A percentile compares a stretch with the other conserved stretches of the same genome.
Evolutionary conservation across 2,329 filamentous ascomycete genomes (phyloP).

Genomic region (Pseudocercospora musae): DNA sequence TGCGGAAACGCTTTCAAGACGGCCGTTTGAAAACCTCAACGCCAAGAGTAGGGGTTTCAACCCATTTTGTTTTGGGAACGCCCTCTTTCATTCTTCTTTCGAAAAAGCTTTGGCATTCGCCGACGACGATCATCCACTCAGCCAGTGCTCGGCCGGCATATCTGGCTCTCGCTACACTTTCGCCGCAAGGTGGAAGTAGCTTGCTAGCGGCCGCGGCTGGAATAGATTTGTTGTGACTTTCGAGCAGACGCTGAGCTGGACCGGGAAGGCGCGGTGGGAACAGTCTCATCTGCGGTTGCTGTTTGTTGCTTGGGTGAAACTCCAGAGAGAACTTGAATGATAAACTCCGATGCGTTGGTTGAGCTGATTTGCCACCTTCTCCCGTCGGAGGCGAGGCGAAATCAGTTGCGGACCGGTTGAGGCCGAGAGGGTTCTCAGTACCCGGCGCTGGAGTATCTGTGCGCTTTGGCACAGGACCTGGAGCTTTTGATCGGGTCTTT

Average conservation of each 20-base stretch:
- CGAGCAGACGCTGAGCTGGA: conserved; percentile 65
- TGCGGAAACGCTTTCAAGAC: conserved; percentile 10
- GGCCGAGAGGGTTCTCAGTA: conserved; percentile 5
- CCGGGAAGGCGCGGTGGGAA: conserved; percentile 66
- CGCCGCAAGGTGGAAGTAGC: conserved; percentile 36
- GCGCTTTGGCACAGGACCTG: conserved; percentile 17
- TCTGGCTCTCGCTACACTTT: conserved; percentile 44
- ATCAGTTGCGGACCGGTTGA: conserved; percentile 17
- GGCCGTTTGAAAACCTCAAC: conserved; percentile 57
- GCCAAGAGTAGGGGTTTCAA: conserved; percentile 66
- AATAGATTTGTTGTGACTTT: conserved; percentile 31
- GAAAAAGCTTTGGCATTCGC: conserved; percentile 78
- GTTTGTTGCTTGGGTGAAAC: conserved; percentile 57
- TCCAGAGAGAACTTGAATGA: conserved; percentile 74
- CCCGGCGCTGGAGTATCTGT: conserved; percentile 5
- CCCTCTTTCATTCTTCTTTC: conserved; percentile 73
- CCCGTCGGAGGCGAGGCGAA: conserved; percentile 5
- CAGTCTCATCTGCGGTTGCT: conserved; percentile 59
- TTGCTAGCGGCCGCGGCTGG: conserved; percentile 3
- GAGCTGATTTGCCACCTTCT: conserved; percentile 27
- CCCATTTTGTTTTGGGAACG: conserved; percentile 60
- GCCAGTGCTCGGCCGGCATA: conserved; percentile 71
- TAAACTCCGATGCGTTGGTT: conserved; percentile 51
- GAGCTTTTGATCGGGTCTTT: conserved; percentile 28
- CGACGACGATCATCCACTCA: conserved; percentile 72